Conservation (phyloP, 2,329 filamentous ascomycete genomes). For the Curvularia lunata region DNA sequence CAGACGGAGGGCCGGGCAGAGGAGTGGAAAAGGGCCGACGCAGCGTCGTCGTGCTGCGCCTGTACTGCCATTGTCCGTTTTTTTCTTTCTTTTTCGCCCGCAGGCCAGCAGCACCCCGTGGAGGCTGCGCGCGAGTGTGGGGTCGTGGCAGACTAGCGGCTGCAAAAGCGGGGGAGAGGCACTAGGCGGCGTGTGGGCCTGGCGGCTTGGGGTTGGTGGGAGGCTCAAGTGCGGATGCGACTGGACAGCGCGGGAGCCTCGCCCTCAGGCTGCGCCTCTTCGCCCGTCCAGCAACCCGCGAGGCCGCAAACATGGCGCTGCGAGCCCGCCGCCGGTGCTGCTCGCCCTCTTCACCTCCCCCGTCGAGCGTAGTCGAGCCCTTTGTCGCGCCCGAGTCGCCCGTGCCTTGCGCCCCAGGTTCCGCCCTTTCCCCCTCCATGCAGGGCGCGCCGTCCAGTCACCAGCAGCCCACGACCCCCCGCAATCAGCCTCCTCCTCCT, state of each 20-base stretch:
- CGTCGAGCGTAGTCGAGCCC: background rate
- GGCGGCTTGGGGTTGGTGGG: background rate
- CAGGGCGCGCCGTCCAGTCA: constrained; percentile 16
- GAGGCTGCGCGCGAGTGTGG: constrained; percentile 9
- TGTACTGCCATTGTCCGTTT: background rate
- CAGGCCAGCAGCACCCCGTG: constrained; percentile 18
- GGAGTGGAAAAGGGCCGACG: constrained; percentile 3
- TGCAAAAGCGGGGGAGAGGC: constrained; percentile 18
- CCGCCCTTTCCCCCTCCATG: constrained; percentile 15
- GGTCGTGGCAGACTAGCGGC: constrained; percentile 16
- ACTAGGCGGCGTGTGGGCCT: too few species aligned
- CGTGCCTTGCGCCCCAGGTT: constrained; percentile 7
- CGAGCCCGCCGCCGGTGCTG: too few species aligned
- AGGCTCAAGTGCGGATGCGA: constrained; percentile 22
- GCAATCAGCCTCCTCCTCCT: constrained; percentile 30
- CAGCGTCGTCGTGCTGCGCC: background rate
- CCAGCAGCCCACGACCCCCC: constrained; percentile 17
- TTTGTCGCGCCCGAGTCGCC: background rate
- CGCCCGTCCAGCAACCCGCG: background rate
- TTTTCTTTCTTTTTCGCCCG: background rate
- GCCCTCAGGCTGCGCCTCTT: constrained; percentile 15
- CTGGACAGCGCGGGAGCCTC: constrained; percentile 11
- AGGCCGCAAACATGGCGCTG: too few species aligned
- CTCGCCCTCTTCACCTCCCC: background rate
- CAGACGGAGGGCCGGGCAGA: too few species aligned